Percentiles rank a stretch among this genome's conserved stretches.
Evolutionary conservation across 331 rosid species (phyloP).

Genomic region (Telfairia occidentalis): DNA sequence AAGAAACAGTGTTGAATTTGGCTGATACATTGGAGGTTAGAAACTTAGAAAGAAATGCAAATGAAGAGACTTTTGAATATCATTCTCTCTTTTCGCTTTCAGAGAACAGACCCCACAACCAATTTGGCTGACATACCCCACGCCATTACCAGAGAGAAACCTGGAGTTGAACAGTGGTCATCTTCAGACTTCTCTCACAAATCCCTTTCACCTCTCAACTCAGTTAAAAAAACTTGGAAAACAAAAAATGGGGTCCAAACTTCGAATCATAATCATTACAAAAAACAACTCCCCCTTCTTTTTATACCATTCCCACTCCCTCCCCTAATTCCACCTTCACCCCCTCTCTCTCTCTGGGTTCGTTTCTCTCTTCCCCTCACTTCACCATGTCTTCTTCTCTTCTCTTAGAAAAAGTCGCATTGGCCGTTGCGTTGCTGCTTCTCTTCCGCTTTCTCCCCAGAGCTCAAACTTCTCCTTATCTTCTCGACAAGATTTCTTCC

Average conservation of each 20-base stretch:
- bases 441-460: slow-evolving; percentile 13
- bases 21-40: background rate
- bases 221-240: too few relatives aligned
- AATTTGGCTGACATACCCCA: background rate
- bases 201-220: too few relatives aligned
- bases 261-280: slow-evolving; percentile 23
- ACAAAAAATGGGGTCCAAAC: slow-evolving; percentile 24
- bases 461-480: slow-evolving; percentile 19
- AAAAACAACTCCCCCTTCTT: slow-evolving; percentile 15
- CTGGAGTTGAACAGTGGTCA: slow-evolving; percentile 1
- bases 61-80: background rate
- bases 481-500: slow-evolving; percentile 18
- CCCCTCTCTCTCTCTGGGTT: slow-evolving; percentile 3
- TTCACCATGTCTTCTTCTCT: slow-evolving; percentile 29
- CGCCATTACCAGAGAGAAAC: background rate
- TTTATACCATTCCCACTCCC: slow-evolving; percentile 22
- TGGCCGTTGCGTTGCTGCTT: slow-evolving; percentile 25
- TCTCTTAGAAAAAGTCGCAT: too few relatives aligned
- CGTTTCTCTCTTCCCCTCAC: slow-evolving; percentile 10
- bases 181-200: too few relatives aligned
- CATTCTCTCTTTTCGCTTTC: slow-evolving; percentile 6
- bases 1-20: background rate
- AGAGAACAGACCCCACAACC: slow-evolving; percentile 7
- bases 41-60: background rate
- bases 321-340: background rate